A percentile compares a stretch with the other conserved stretches of the same genome.
These are phyloP conservation scores for Phalaenopsis equestris DNA, from an alignment of 106 monocot genomes.

Conservation along the genomic window DNA sequence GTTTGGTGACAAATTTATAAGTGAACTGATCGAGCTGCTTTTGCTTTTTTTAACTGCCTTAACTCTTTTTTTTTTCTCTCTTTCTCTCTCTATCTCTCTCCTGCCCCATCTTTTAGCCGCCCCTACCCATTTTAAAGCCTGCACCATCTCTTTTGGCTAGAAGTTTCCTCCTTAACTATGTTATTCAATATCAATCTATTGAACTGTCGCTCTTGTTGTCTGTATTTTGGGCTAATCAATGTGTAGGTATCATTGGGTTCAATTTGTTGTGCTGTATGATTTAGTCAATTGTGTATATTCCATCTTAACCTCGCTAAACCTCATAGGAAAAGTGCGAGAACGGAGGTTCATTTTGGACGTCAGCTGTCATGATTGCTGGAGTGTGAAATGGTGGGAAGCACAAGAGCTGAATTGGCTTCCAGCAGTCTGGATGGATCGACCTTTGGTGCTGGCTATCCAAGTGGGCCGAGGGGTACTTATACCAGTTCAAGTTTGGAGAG, in stretches of 20 bases:
- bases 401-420: conserved; percentile 40
- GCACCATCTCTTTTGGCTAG: background rate
- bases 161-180: background rate
- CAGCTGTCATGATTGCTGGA: conserved; percentile 23
- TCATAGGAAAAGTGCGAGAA: background rate
- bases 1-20: background rate
- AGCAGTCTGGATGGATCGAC: conserved; percentile 46
- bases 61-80: background rate
- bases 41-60: background rate
- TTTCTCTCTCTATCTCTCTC: background rate
- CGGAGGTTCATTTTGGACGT: conserved; percentile 4
- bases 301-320: background rate
- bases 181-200: background rate
- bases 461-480: conserved; percentile 44
- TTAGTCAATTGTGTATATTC: background rate
- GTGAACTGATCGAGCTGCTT: background rate
- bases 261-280: conserved; percentile 1
- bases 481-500: conserved; percentile 44
- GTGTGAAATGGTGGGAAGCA: conserved; percentile 41
- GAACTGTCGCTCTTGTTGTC: background rate
- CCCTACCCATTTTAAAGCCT: background rate
- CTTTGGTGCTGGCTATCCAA: conserved; percentile 35
- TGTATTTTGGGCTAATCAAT: background rate
- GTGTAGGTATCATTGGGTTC: background rate
- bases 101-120: background rate